Base-by-base conservation (phyloP, 495 filamentous ascomycete genomes). In the Aspergillus leporis region DNA sequence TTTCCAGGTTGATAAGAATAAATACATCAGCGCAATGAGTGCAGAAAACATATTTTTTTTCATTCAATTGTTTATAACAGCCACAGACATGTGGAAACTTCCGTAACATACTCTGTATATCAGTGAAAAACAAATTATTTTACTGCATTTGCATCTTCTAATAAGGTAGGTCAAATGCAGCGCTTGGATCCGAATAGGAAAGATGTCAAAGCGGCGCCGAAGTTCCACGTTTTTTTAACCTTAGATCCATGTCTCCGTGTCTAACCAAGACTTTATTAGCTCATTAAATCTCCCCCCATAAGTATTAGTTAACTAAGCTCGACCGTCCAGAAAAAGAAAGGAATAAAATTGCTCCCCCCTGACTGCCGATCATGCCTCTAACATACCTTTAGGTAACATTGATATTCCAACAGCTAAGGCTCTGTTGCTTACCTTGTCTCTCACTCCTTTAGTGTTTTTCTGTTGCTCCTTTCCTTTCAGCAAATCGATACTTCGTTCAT, bases 381-480 rank as follows among this genome's bases (percentile, higher is more conserved):
- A n/a, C 18, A 22, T 19, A 10, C 8, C 19, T 47, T 47, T 47
- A 47, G 18, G 43, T 47, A 47, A 47, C 43, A 47, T 47, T 47
- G 8, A 47, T 47, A 47, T 23, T 12, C 7, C 13, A 41, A 7
- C 1, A 14, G 3, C n/a, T n/a, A 41, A 14, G 14, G 9, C n/a
- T 6, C 38, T 41, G 3, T 6, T 41, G 12, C 19, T 47, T 23
- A 5, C 18, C 43, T 47, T 32, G 49, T 51, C 49, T n/a, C 25
- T n/a, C n/a, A n/a, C n/a, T 34, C 25, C 49, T 51, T 34, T 51
- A 51, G 8, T n/a, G 43, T 47, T 16, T 25, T 32, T 50, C 43
- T 14, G n/a, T 14, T 23, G 3, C 7, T 14, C 23, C 16, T 31
- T 14, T 50, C 55, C 46, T 46, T 56, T 43, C 55, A 50, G 41